Percentiles rank a stretch among this genome's conserved stretches.
Conservation (phyloP, 208 protist genomes). For the Herpetomonas tarakana region DNA sequence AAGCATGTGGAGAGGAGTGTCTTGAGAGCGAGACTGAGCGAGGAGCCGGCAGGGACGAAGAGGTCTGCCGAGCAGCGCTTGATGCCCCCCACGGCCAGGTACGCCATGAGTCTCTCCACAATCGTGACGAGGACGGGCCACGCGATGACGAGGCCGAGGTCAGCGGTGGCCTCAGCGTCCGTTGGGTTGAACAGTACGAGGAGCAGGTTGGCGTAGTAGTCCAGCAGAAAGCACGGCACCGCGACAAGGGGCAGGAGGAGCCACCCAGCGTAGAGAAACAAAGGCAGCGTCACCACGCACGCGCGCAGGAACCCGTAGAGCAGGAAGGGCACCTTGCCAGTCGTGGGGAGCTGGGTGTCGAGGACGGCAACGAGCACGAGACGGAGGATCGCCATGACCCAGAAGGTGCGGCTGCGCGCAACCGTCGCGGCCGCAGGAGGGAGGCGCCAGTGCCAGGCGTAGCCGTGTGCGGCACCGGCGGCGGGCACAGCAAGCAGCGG, state of each 20-base stretch:
- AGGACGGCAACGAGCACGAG: conserved; percentile 14
- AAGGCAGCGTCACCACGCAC: conserved; percentile 6
- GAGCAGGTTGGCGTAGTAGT: conserved; percentile 16
- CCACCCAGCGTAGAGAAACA: conserved; percentile 11
- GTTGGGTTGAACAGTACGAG: conserved; percentile 6
- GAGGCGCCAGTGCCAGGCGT: conserved; percentile 14
- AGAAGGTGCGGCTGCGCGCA: conserved; percentile 7
- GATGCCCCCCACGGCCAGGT: not conserved
- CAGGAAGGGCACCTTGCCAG: conserved; percentile 2
- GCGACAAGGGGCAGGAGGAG: conserved; percentile 7
- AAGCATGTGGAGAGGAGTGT: not conserved
- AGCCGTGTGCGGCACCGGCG: too few species aligned
- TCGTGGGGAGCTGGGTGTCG: conserved; percentile 16
- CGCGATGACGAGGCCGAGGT: not conserved
- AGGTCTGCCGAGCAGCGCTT: not conserved
- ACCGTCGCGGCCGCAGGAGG: conserved; percentile 6
- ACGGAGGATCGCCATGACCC: conserved; percentile 14
- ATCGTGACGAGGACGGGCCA: not conserved
- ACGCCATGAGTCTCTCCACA: not conserved
- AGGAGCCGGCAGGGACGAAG: not conserved
- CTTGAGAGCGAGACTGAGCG: not conserved
- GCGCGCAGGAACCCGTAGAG: conserved; percentile 5
- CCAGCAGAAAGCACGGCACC: conserved; percentile 21
- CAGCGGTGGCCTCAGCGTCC: not conserved
- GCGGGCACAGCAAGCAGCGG: too few species aligned